Evolutionary conservation across 805 yeast genomes (phyloP).

Genomic region (Candida lessepsii): DNA sequence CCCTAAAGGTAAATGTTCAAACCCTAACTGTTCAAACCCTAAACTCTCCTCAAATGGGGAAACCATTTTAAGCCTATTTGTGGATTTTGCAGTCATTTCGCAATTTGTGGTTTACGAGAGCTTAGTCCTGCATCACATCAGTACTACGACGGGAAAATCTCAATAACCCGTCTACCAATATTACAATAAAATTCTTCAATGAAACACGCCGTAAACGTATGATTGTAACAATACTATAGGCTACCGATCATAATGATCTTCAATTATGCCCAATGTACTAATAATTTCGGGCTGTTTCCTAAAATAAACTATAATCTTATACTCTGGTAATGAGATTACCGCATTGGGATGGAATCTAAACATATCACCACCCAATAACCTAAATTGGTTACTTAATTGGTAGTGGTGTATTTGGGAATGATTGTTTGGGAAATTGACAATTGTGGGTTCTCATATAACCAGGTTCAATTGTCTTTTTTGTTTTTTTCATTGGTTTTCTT

Average conservation of each 20-base stretch:
- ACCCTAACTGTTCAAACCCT: too few relatives aligned
- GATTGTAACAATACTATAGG: background rate
- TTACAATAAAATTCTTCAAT: background rate
- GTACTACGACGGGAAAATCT: too few relatives aligned
- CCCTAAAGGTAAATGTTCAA: too few relatives aligned
- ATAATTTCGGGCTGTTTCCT: background rate
- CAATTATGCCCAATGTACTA: background rate
- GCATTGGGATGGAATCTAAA: slow-evolving; percentile 15
- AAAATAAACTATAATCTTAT: slow-evolving; percentile 1
- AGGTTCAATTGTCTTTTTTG: slow-evolving; percentile 1
- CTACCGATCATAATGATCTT: background rate
- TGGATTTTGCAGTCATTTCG: too few relatives aligned
- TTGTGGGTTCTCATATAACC: slow-evolving; percentile 3
- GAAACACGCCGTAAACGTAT: background rate
- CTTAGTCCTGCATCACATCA: too few relatives aligned
- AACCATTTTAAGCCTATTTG: too few relatives aligned
- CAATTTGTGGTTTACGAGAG: too few relatives aligned
- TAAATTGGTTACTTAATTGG: background rate
- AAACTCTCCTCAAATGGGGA: too few relatives aligned
- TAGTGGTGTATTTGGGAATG: background rate
- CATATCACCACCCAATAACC: slow-evolving; percentile 4
- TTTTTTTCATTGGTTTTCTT: background rate
- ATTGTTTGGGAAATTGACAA: slow-evolving; percentile 3
- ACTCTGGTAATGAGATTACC: slow-evolving; percentile 10
- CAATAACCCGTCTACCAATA: too few relatives aligned